phyloP scores from a whole-genome alignment of 2,329 filamentous ascomycete genomes.

The Xylariaceae sp. region DNA sequence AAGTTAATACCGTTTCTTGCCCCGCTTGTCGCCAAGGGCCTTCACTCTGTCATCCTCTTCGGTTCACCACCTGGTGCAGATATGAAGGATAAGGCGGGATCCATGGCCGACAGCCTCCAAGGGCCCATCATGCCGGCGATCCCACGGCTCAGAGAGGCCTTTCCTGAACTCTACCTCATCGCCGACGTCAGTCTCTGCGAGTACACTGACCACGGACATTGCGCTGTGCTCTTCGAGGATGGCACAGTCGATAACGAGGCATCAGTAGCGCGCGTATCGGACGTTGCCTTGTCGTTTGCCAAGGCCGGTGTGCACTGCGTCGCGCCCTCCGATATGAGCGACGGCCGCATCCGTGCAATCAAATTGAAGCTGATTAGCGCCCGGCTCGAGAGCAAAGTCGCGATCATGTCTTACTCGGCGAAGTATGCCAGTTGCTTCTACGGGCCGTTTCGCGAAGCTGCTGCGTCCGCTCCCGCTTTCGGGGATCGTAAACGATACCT shows the following conservation, averaged over 20 bases:
- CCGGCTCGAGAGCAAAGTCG: constrained; percentile 82
- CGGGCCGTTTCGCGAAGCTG: constrained; percentile 93
- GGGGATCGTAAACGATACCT: constrained; percentile 96
- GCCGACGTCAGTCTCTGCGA: constrained; percentile 96
- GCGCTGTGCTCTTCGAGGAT: constrained; percentile 89
- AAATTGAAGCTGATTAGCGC: constrained; percentile 96
- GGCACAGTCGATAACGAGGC: constrained; percentile 88
- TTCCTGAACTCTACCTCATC: constrained; percentile 86
- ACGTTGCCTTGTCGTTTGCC: constrained; percentile 93
- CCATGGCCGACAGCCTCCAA: constrained; percentile 84
- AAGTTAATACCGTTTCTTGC: constrained; percentile 79
- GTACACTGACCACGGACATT: constrained; percentile 96
- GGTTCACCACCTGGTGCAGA: constrained; percentile 80
- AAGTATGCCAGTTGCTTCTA: constrained; percentile 97
- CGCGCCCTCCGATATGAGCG: constrained; percentile 97
- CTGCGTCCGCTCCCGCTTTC: constrained; percentile 87
- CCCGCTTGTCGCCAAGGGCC: constrained; percentile 81
- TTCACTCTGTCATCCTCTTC: constrained; percentile 91
- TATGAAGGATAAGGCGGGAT: constrained; percentile 90
- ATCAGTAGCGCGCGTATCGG: constrained; percentile 89
- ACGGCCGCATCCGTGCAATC: constrained; percentile 92
- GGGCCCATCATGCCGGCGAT: constrained; percentile 89
- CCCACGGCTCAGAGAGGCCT: constrained; percentile 75
- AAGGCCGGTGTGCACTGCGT: constrained; percentile 95
- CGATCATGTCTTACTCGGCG: constrained; percentile 95